Evolutionary conservation across 73 alveolate genomes (phyloP).

Genomic region (Paramecium pentaurelia): DNA sequence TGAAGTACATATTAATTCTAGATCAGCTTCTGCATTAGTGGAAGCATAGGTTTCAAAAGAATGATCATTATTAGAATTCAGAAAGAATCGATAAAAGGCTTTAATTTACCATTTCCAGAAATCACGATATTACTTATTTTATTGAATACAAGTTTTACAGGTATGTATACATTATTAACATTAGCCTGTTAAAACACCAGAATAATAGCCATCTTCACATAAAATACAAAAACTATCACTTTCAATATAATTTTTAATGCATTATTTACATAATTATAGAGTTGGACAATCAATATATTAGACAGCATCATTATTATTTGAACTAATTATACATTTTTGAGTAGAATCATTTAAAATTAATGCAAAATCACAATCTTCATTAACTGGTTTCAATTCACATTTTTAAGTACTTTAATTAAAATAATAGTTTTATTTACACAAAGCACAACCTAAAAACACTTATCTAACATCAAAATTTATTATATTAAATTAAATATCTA

Average conservation of each 20-base stretch:
- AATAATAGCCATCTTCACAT: neutral
- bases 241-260: neutral
- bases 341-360: neutral
- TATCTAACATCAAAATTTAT: neutral
- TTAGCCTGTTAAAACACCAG: neutral
- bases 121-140: neutral
- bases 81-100: neutral
- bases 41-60: neutral
- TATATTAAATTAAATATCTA: neutral
- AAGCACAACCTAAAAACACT: neutral
- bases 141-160: neutral
- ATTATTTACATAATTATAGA: neutral
- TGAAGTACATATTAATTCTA: neutral
- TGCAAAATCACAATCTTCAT: neutral
- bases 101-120: slow-evolving; percentile 4
- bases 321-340: neutral
- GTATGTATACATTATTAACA: neutral
- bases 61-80: neutral
- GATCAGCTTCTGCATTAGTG: neutral
- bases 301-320: neutral
- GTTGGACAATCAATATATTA: neutral
- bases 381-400: neutral
- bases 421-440: neutral
- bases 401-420: neutral
- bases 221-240: neutral